Percentiles rank a stretch among this genome's conserved stretches.
phyloP scores from a whole-genome alignment of 768 basidiomycete species.

The Piloderma croceum region DNA sequence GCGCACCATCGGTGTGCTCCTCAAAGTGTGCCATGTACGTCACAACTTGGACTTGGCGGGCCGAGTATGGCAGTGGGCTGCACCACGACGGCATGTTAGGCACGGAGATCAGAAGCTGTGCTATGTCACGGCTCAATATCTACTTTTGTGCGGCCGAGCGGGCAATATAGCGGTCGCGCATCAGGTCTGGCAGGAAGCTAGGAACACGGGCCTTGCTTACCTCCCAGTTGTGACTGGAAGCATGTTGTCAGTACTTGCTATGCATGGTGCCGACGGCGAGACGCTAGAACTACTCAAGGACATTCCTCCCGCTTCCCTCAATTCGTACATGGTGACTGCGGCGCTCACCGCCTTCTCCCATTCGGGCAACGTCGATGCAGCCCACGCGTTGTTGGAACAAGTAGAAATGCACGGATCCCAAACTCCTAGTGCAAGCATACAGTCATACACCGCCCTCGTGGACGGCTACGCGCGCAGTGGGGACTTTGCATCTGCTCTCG shows the following conservation, averaged over 20 bases:
- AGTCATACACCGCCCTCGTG: conserved; percentile 20
- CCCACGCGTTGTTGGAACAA: conserved; percentile 20
- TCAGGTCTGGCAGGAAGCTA: conserved; percentile 21
- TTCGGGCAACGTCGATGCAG: conserved; percentile 20
- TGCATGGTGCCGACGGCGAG: conserved; percentile 18
- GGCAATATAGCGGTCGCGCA: conserved; percentile 17
- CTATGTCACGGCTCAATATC: conserved; percentile 18
- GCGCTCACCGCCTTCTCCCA: conserved; percentile 21
- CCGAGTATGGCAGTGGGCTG: conserved; percentile 18
- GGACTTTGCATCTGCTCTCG: conserved; percentile 20
- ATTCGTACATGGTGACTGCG: conserved; percentile 21
- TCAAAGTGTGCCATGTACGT: conserved; percentile 17
- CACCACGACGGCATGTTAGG: conserved; percentile 14
- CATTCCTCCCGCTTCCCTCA: conserved; percentile 21
- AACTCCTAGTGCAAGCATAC: conserved; percentile 13
- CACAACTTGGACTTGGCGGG: conserved; percentile 18
- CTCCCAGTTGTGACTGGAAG: conserved; percentile 18
- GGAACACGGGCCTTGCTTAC: conserved; percentile 18
- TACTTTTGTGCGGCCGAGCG: conserved; percentile 18
- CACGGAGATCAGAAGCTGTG: conserved; percentile 16
- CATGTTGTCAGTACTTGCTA: conserved; percentile 20
- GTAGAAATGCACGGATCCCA: conserved; percentile 14
- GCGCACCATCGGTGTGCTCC: conserved; percentile 21
- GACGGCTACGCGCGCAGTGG: conserved; percentile 18
- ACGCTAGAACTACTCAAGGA: conserved; percentile 18